Evolutionary conservation across 139 green algal species (phyloP).

Genomic region (Micractinium conductrix): DNA sequence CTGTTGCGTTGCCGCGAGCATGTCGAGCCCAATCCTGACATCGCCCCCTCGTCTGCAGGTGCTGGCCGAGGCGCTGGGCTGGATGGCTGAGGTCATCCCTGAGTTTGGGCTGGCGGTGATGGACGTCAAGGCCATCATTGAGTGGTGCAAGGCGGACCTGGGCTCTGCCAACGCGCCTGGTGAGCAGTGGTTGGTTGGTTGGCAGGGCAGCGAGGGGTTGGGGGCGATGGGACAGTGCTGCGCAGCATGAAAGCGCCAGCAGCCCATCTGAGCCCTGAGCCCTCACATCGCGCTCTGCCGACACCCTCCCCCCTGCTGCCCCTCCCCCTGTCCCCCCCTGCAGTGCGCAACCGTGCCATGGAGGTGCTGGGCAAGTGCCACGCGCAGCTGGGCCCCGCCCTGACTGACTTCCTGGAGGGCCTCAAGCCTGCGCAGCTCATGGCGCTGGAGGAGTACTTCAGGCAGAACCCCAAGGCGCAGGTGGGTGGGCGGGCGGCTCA

Average conservation of each 20-base stretch:
- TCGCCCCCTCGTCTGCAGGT: constrained; percentile 73
- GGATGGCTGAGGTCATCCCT: constrained; percentile 74
- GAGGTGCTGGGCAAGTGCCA: constrained; percentile 62
- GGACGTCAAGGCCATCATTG: constrained; percentile 75
- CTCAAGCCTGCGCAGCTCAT: constrained; percentile 96
- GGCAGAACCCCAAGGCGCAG: constrained; percentile 74
- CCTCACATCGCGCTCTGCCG: neutral
- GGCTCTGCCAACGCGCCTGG: constrained; percentile 75
- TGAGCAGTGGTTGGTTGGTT: neutral
- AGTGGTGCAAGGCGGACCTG: constrained; percentile 83
- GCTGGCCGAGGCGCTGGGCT: constrained; percentile 84
- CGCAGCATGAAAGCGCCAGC: neutral
- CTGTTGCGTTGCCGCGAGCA: neutral
- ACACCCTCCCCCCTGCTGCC: too few species aligned
- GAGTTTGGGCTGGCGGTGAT: constrained; percentile 88
- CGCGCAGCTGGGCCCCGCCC: constrained; percentile 66
- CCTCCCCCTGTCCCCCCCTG: too few species aligned
- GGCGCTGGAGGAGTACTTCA: constrained; percentile 87
- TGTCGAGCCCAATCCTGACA: too few species aligned
- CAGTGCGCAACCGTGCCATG: constrained; percentile 79
- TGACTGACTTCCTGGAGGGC: constrained; percentile 65
- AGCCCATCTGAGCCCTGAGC: too few species aligned
- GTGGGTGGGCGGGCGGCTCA: neutral
- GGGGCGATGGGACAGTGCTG: too few species aligned
- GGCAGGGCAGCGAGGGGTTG: too few species aligned